Evolutionary conservation across 805 yeast species (phyloP).

Genomic region (Myxozyma neglecta): DNA sequence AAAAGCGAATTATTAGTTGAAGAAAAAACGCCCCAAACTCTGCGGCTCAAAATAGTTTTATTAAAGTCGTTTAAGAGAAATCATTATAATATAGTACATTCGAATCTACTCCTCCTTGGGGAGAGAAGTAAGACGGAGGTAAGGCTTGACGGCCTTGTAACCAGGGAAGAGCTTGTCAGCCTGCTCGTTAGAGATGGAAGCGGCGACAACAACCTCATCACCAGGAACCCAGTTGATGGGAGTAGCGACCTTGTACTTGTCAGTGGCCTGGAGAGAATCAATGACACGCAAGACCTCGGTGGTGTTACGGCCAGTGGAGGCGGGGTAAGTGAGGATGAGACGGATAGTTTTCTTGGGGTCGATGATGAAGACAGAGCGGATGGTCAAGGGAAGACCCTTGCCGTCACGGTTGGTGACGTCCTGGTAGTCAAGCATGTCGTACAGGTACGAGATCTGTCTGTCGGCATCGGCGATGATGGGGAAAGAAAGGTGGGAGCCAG

Average conservation of each 20-base stretch:
- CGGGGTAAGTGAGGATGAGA: conserved; percentile 84
- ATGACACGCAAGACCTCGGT: conserved; percentile 87
- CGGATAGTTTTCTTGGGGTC: conserved; percentile 90
- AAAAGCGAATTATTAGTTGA: too few relatives aligned
- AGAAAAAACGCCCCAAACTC: not conserved
- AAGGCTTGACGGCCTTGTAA: conserved; percentile 87
- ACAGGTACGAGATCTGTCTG: conserved; percentile 78
- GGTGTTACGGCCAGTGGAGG: conserved; percentile 92
- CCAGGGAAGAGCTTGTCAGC: conserved; percentile 85
- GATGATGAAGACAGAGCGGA: conserved; percentile 88
- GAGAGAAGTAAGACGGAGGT: conserved; percentile 66
- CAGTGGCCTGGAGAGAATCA: conserved; percentile 79
- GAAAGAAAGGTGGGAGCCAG: conserved; percentile 74
- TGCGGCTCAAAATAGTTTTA: not conserved
- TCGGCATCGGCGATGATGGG: conserved; percentile 89
- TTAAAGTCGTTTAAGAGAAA: not conserved
- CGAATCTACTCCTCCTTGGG: conserved; percentile 24
- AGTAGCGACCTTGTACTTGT: conserved; percentile 78
- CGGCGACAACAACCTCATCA: conserved; percentile 92
- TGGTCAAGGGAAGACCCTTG: conserved; percentile 77
- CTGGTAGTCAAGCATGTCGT: conserved; percentile 86
- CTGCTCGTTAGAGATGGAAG: conserved; percentile 78
- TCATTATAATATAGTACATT: too few relatives aligned
- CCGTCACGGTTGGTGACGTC: conserved; percentile 67
- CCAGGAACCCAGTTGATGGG: conserved; percentile 71